Conservation (phyloP, 208 protist genomes). For the Endotrypanum monterogeii region DNA sequence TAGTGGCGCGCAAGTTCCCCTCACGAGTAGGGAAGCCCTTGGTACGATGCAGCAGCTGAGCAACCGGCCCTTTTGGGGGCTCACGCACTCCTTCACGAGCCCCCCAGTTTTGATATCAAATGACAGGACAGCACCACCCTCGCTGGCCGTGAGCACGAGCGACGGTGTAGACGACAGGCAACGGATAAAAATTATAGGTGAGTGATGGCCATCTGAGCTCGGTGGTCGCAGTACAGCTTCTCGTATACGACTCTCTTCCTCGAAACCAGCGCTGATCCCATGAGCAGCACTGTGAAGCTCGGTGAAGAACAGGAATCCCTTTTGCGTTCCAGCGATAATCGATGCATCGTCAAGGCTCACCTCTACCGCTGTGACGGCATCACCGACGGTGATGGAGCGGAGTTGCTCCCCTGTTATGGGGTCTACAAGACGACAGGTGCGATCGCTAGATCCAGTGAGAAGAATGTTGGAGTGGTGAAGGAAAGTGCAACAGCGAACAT, state of each 20-base stretch:
- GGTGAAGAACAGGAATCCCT: slow-evolving; percentile 66
- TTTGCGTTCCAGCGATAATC: slow-evolving; percentile 54
- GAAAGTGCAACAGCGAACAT: slow-evolving; percentile 67
- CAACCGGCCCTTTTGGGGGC: slow-evolving; percentile 36
- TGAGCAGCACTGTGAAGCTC: slow-evolving; percentile 16
- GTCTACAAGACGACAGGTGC: slow-evolving; percentile 75
- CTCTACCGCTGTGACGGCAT: slow-evolving; percentile 53
- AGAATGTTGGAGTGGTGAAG: slow-evolving; percentile 48
- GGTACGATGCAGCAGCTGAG: slow-evolving; percentile 47
- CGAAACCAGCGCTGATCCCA: background rate
- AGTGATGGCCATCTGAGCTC: slow-evolving; percentile 55
- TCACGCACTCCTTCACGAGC: slow-evolving; percentile 48
- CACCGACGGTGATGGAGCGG: slow-evolving; percentile 54
- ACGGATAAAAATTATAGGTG: slow-evolving; percentile 59
- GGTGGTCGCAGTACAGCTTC: slow-evolving; percentile 39
- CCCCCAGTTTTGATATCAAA: slow-evolving; percentile 43
- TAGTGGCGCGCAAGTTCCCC: slow-evolving; percentile 30
- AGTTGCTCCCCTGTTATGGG: slow-evolving; percentile 51
- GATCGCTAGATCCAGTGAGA: slow-evolving; percentile 69
- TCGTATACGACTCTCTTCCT: slow-evolving; percentile 5
- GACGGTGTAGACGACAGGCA: slow-evolving; percentile 24
- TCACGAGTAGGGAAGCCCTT: slow-evolving; percentile 11
- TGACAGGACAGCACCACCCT: slow-evolving; percentile 59
- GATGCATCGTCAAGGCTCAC: slow-evolving; percentile 41
- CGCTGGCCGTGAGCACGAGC: slow-evolving; percentile 50